Percentiles rank a stretch among this genome's conserved stretches.
These are phyloP conservation scores for Sordariomycetes sp. DNA, from an alignment of 2,329 filamentous ascomycete genomes.

Conservation along the genomic window DNA sequence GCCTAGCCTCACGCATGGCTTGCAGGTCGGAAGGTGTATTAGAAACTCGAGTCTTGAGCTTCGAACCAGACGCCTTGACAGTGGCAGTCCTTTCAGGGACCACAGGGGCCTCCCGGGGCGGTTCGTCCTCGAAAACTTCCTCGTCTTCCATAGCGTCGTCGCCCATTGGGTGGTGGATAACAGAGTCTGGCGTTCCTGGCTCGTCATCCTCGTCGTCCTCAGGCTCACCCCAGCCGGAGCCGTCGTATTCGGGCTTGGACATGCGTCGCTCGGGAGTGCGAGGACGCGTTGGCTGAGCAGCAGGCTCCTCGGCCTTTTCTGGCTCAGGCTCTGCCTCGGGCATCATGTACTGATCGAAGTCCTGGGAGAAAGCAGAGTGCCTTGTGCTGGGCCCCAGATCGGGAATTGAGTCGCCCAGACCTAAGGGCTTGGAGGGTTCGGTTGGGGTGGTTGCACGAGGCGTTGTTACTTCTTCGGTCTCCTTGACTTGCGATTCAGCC, in stretches of 20 bases:
- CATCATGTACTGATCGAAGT: constrained; percentile 37
- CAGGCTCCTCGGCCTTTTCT: constrained; percentile 15
- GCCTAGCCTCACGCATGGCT: constrained; percentile 77
- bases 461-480: constrained; percentile 39
- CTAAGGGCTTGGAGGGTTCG: constrained; percentile 21
- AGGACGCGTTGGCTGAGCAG: constrained; percentile 27
- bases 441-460: constrained; percentile 31
- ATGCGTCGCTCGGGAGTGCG: constrained; percentile 37
- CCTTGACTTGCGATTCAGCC: constrained; percentile 10
- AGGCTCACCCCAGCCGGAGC: constrained; percentile 50
- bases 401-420: constrained; percentile 27
- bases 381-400: constrained; percentile 24
- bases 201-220: constrained; percentile 45
- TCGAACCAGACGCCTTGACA: constrained; percentile 79
- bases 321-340: constrained; percentile 17
- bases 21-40: constrained; percentile 76
- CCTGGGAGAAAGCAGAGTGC: constrained; percentile 29
- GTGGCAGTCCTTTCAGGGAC: constrained; percentile 80
- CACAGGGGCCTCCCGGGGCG: constrained; percentile 41
- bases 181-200: constrained; percentile 75
- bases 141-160: constrained; percentile 17
- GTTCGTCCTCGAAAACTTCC: constrained; percentile 24
- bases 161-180: constrained; percentile 67
- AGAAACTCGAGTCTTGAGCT: constrained; percentile 81
- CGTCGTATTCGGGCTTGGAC: constrained; percentile 55